phyloP scores from a whole-genome alignment of 148 eudicot genomes.

The Nyssa sinensis region DNA sequence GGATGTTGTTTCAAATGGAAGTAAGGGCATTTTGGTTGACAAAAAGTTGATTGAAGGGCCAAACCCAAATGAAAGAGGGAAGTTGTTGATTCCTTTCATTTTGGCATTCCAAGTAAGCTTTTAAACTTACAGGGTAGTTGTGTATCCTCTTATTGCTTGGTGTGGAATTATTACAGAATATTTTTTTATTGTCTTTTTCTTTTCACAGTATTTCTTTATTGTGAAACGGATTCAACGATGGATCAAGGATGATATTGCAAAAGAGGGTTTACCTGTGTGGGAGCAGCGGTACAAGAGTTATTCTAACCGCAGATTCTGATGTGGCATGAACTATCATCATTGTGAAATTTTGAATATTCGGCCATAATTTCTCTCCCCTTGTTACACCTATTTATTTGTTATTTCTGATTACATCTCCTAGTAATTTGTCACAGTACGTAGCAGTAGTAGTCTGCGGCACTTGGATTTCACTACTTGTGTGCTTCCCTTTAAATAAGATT shows the following conservation, averaged over 20 bases:
- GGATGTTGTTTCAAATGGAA: slow-evolving; percentile 63
- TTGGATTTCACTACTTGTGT: neutral
- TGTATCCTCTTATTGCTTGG: neutral
- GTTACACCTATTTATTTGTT: neutral
- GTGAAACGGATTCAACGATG: slow-evolving; percentile 42
- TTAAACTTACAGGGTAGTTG: slow-evolving; percentile 6
- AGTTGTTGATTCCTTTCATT: slow-evolving; percentile 68
- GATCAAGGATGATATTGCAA: slow-evolving; percentile 53
- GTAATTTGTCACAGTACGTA: neutral
- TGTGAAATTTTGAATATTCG: neutral
- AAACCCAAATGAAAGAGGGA: slow-evolving; percentile 74
- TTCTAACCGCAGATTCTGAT: slow-evolving; percentile 14
- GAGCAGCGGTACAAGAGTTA: slow-evolving; percentile 31
- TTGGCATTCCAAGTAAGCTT: slow-evolving; percentile 66
- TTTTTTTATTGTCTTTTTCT: neutral
- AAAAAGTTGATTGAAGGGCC: slow-evolving; percentile 88
- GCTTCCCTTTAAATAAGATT: neutral
- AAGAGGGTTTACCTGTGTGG: slow-evolving; percentile 56
- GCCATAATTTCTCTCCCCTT: neutral
- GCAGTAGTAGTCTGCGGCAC: slow-evolving; percentile 9
- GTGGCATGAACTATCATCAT: neutral
- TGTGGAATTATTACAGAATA: neutral
- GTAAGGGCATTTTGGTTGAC: slow-evolving; percentile 71
- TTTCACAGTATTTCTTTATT: slow-evolving; percentile 57
- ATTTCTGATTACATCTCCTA: neutral